Conservation (phyloP, 257 asterid genomes). For the Plectranthus barbatus region DNA sequence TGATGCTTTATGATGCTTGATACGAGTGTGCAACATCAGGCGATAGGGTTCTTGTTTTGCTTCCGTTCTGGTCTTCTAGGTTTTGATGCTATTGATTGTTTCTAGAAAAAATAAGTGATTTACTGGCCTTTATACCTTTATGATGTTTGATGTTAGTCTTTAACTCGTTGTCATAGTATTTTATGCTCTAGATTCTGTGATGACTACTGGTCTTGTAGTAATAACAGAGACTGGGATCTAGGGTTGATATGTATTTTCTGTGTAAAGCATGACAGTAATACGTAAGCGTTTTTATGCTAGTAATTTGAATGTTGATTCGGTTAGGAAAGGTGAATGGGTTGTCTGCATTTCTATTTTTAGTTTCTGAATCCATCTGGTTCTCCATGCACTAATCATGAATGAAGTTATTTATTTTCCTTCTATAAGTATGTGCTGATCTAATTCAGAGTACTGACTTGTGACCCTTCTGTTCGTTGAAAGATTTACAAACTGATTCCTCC, state of each 20-base stretch:
- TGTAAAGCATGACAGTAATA: background rate
- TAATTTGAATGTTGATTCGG: background rate
- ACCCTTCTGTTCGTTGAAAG: background rate
- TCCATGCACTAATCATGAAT: background rate
- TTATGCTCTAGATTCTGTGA: background rate
- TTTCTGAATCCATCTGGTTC: background rate
- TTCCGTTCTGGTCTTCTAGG: background rate
- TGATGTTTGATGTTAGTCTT: conserved; percentile 4
- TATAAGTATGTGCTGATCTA: conserved; percentile 1
- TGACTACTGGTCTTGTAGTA: background rate
- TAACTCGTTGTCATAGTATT: background rate
- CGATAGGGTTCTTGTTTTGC: background rate
- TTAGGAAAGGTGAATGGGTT: background rate
- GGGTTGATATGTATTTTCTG: background rate
- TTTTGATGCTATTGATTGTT: background rate
- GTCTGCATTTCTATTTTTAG: background rate
- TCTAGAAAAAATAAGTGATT: background rate
- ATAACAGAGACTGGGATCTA: background rate
- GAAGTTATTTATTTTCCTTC: background rate
- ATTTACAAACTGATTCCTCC: background rate
- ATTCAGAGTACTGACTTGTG: background rate
- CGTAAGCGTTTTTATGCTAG: background rate
- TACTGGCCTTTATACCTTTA: background rate
- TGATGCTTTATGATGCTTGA: conserved; percentile 5
- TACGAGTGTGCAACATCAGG: conserved; percentile 1